These are phyloP conservation scores for Cercophora scortea DNA, from an alignment of 495 filamentous ascomycete genomes.

Conservation along the genomic window DNA sequence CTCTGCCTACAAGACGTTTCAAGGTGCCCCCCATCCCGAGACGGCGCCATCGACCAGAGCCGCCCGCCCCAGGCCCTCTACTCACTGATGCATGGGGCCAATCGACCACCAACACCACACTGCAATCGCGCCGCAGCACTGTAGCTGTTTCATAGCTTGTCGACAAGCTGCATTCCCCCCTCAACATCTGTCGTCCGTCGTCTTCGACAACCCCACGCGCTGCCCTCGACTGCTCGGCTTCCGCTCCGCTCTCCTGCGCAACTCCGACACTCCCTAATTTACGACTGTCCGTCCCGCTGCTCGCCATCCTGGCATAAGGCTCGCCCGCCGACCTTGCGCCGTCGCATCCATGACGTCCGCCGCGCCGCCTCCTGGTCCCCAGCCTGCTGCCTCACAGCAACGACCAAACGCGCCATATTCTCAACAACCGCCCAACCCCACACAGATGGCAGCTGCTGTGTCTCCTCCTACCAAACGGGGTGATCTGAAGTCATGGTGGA, in stretches of 20 bases:
- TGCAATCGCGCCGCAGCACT: conserved; percentile 1
- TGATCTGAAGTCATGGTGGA: conserved; percentile 89
- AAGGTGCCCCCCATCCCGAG: too few species aligned
- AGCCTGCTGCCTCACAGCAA: conserved; percentile 13
- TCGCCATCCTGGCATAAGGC: conserved; percentile 12
- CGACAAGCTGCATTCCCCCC: not conserved
- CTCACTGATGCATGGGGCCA: not conserved
- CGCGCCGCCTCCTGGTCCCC: conserved; percentile 8
- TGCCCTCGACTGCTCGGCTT: not conserved
- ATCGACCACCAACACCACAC: not conserved
- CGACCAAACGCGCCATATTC: conserved; percentile 12
- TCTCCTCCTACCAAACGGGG: conserved; percentile 63
- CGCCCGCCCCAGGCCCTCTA: too few species aligned
- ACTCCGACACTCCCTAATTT: too few species aligned
- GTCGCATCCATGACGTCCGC: conserved; percentile 27
- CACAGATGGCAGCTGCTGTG: conserved; percentile 19
- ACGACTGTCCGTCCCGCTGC: not conserved
- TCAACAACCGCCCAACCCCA: conserved; percentile 9
- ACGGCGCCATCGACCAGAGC: too few species aligned
- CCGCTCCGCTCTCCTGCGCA: too few species aligned
- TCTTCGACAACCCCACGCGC: not conserved
- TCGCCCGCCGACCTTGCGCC: conserved; percentile 9
- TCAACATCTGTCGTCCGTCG: not conserved
- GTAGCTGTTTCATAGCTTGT: not conserved
- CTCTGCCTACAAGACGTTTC: too few species aligned